Percentiles rank a stretch among this genome's conserved stretches.
Conservation (phyloP, 345 rosid species). For the Salix suchowensis region DNA sequence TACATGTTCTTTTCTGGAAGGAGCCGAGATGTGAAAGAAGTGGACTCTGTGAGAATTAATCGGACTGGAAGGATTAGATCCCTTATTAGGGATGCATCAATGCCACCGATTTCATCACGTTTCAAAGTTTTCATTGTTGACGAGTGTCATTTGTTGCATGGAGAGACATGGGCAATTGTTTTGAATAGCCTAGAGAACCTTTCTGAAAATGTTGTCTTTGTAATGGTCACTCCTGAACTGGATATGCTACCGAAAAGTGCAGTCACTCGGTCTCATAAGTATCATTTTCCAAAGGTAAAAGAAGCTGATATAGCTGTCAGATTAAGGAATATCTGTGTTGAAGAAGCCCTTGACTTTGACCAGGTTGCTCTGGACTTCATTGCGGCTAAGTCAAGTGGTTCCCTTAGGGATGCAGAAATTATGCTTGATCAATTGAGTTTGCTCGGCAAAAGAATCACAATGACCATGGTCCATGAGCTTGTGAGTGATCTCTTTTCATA, state of each 20-base stretch:
- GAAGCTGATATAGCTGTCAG: slow-evolving; percentile 57
- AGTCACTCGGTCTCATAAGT: slow-evolving; percentile 70
- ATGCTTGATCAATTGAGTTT: slow-evolving; percentile 94
- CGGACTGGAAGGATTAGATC: slow-evolving; percentile 50
- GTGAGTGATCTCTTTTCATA: slow-evolving; percentile 44
- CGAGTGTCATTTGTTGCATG: slow-evolving; percentile 76
- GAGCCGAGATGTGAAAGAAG: slow-evolving; percentile 66
- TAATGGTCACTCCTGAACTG: slow-evolving; percentile 76
- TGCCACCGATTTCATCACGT: slow-evolving; percentile 66
- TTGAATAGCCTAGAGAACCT: slow-evolving; percentile 61
- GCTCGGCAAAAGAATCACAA: slow-evolving; percentile 75
- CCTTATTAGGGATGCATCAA: slow-evolving; percentile 55
- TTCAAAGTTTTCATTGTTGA: slow-evolving; percentile 76
- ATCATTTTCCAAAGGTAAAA: slow-evolving; percentile 70
- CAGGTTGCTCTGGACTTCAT: slow-evolving; percentile 71
- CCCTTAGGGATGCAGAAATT: slow-evolving; percentile 89
- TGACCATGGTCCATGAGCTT: slow-evolving; percentile 73
- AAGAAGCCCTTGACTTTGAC: slow-evolving; percentile 74
- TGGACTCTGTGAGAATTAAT: slow-evolving; percentile 68
- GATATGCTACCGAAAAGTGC: slow-evolving; percentile 76
- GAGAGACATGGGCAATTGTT: slow-evolving; percentile 72
- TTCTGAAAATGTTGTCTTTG: slow-evolving; percentile 62
- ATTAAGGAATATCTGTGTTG: slow-evolving; percentile 58
- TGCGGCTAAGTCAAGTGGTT: slow-evolving; percentile 91
- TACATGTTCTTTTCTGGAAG: slow-evolving; percentile 55